Conservation (phyloP, 2,329 filamentous ascomycete species). For the Sporothrix inflata region DNA sequence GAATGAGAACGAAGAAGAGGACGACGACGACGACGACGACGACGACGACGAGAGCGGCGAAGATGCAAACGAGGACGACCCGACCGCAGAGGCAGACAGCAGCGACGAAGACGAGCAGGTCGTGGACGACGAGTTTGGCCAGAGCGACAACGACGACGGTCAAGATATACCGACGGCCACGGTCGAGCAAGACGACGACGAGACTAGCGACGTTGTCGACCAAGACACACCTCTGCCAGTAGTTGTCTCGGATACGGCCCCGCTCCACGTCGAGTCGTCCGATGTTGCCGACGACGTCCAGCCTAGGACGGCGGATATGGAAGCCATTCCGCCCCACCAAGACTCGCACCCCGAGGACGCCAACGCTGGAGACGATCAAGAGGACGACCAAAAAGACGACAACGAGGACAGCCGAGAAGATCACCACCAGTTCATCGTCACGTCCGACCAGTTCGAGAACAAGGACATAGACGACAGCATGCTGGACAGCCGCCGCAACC, state of each 20-base stretch:
- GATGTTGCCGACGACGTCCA: background rate
- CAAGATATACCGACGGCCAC: conserved; percentile 2
- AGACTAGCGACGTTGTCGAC: background rate
- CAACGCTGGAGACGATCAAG: background rate
- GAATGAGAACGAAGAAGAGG: background rate
- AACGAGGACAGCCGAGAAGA: background rate
- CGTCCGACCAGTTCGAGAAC: background rate
- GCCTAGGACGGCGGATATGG: background rate
- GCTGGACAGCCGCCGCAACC: background rate
- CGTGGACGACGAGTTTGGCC: background rate
- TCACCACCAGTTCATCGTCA: background rate
- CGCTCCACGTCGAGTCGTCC: background rate
- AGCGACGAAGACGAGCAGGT: background rate
- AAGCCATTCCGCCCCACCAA: background rate
- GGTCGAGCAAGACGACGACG: background rate
- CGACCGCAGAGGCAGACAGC: background rate
- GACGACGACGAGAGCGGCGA: background rate
- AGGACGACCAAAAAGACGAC: background rate
- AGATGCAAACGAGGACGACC: background rate
- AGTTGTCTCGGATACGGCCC: background rate
- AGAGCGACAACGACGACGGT: background rate
- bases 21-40: background rate
- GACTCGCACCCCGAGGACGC: background rate
- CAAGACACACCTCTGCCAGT: background rate
- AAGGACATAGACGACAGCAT: background rate